Conservation (phyloP, 2,329 filamentous ascomycete species). For the Alternaria novae-zelandiae region DNA sequence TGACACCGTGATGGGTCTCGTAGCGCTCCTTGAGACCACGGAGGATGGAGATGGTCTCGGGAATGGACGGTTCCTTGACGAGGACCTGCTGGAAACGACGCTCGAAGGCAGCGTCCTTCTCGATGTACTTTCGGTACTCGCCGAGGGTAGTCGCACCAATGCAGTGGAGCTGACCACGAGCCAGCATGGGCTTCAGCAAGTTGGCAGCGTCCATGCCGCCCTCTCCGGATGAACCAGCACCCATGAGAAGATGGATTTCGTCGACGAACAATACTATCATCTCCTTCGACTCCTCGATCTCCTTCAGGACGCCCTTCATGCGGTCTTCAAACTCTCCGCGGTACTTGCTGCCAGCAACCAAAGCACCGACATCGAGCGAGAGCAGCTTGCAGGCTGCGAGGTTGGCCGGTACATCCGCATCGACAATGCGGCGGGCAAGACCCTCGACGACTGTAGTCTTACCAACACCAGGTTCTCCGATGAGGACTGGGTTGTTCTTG, state of each 20-base stretch:
- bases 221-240: slow-evolving; percentile 90
- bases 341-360: slow-evolving; percentile 98
- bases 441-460: slow-evolving; percentile 99
- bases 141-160: slow-evolving; percentile 95
- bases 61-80: slow-evolving; percentile 88
- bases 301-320: slow-evolving; percentile 98
- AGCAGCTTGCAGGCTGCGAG: slow-evolving; percentile 91
- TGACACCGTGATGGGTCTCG: slow-evolving; percentile 97
- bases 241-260: slow-evolving; percentile 98
- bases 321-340: slow-evolving; percentile 98
- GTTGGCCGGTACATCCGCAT: slow-evolving; percentile 94
- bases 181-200: slow-evolving; percentile 96
- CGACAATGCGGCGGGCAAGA: slow-evolving; percentile 92
- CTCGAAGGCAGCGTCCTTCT: slow-evolving; percentile 98
- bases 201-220: slow-evolving; percentile 99
- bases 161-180: slow-evolving; percentile 94
- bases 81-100: slow-evolving; percentile 98
- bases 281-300: slow-evolving; percentile 92
- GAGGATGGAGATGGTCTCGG: slow-evolving; percentile 96
- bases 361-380: slow-evolving; percentile 90
- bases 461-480: slow-evolving; percentile 96
- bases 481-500: slow-evolving; percentile 98
- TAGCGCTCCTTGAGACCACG: slow-evolving; percentile 97
- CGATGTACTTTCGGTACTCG: slow-evolving; percentile 98
- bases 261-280: slow-evolving; percentile 98